Conservation (phyloP, 352 stramenopile genomes). For the Phytophthora parvispora region DNA sequence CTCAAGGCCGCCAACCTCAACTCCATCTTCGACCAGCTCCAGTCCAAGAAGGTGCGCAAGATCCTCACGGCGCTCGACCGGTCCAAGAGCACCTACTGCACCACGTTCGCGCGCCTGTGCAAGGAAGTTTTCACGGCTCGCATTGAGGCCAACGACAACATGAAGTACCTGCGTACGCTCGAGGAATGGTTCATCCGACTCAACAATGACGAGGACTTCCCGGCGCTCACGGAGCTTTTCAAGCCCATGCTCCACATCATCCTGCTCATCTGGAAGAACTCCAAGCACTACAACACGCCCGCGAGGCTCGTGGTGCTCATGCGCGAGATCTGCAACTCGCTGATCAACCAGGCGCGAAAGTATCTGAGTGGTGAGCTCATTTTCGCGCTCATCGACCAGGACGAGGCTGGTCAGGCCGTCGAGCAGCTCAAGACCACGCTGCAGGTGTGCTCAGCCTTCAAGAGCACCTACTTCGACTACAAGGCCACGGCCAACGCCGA, state of each 20-base stretch:
- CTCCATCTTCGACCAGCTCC: conserved; percentile 96
- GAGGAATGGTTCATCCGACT: conserved; percentile 98
- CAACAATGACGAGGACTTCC: conserved; percentile 97
- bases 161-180: conserved; percentile 97
- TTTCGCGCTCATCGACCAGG: conserved; percentile 97
- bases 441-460: conserved; percentile 97
- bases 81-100: conserved; percentile 98
- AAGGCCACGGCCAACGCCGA: conserved; percentile 97
- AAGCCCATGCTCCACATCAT: conserved; percentile 99
- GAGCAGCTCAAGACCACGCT: conserved; percentile 96
- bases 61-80: conserved; percentile 96
- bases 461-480: conserved; percentile 99
- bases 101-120: conserved; percentile 96
- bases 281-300: conserved; percentile 98
- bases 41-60: conserved; percentile 95
- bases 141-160: conserved; percentile 98
- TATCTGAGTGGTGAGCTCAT: conserved; percentile 97
- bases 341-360: conserved; percentile 95
- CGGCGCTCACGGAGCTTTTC: conserved; percentile 94
- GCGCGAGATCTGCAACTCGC: conserved; percentile 98
- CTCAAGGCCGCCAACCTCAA: conserved; percentile 97
- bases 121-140: conserved; percentile 98
- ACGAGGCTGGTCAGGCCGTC: conserved; percentile 95
- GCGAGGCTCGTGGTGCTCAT: conserved; percentile 97
- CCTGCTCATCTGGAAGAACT: conserved; percentile 99